Evolutionary conservation across 1,284 basidiomycete genomes (phyloP).

Genomic region (Ustilago vetiveriae): DNA sequence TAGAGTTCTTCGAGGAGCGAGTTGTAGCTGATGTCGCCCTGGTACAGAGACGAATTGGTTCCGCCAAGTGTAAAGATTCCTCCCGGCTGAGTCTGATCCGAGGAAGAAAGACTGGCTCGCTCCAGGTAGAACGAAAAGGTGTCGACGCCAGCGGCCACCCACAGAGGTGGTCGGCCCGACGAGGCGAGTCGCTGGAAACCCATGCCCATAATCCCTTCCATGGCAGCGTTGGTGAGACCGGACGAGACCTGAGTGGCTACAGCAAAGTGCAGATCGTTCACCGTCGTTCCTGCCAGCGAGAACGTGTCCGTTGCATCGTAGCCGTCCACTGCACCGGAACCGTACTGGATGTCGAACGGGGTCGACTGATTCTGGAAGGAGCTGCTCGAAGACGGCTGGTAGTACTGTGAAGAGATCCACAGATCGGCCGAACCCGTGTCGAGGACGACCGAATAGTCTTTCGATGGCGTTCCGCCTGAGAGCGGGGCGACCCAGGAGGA

Average conservation of each 20-base stretch:
- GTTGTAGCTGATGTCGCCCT: slow-evolving; percentile 49
- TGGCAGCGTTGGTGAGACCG: slow-evolving; percentile 21
- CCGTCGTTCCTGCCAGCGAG: slow-evolving; percentile 33
- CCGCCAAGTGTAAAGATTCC: slow-evolving; percentile 61
- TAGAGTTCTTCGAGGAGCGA: slow-evolving; percentile 39
- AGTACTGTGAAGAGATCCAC: slow-evolving; percentile 33
- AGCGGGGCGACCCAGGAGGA: slow-evolving; percentile 48
- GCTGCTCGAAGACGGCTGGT: slow-evolving; percentile 23
- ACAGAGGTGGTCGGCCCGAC: slow-evolving; percentile 39
- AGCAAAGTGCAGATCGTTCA: slow-evolving; percentile 48
- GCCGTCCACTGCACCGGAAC: slow-evolving; percentile 43
- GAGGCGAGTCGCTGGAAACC: slow-evolving; percentile 47
- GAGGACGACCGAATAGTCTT: slow-evolving; percentile 42
- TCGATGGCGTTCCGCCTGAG: slow-evolving; percentile 39
- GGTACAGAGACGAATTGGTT: slow-evolving; percentile 46
- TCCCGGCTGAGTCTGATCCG: slow-evolving; percentile 21
- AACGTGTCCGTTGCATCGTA: slow-evolving; percentile 40
- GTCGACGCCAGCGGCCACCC: slow-evolving; percentile 33
- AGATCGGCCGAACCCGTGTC: slow-evolving; percentile 58
- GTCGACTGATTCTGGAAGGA: slow-evolving; percentile 34
- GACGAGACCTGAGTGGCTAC: slow-evolving; percentile 43
- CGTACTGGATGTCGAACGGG: slow-evolving; percentile 48
- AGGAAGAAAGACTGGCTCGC: slow-evolving; percentile 22
- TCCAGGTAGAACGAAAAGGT: slow-evolving; percentile 57
- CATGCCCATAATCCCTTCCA: slow-evolving; percentile 57